Percentiles rank a stretch among this genome's conserved stretches.
These are phyloP conservation scores for Sphagnum contortum DNA, from an alignment of 225 moss, liverwort and hornwort species.

Conservation along the genomic window DNA sequence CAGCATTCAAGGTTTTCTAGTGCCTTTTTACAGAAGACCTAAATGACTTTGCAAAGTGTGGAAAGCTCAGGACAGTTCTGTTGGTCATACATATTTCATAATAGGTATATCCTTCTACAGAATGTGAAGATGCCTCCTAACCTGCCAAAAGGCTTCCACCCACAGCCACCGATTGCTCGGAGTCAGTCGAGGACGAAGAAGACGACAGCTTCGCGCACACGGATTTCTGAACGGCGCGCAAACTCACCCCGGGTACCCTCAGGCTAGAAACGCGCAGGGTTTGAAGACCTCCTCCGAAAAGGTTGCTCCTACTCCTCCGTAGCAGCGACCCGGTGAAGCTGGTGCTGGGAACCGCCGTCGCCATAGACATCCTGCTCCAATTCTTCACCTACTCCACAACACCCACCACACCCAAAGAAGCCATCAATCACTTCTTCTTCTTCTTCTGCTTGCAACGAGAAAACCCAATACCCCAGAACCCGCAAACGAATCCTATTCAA, in stretches of 20 bases:
- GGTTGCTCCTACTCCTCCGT: conserved; percentile 19
- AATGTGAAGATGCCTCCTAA: background rate
- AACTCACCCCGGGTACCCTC: conserved; percentile 13
- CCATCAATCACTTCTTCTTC: too few relatives aligned
- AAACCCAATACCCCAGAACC: too few relatives aligned
- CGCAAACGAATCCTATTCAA: too few relatives aligned
- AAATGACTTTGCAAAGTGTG: too few relatives aligned
- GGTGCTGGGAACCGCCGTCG: conserved; percentile 75
- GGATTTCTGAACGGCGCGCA: conserved; percentile 25
- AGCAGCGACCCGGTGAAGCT: conserved; percentile 32
- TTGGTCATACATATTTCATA: too few relatives aligned
- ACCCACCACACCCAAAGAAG: too few relatives aligned
- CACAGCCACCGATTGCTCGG: conserved; percentile 25
- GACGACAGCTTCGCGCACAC: conserved; percentile 7
- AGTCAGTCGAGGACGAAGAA: conserved; percentile 18
- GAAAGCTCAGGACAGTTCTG: too few relatives aligned
- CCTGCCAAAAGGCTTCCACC: conserved; percentile 49
- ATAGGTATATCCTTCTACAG: too few relatives aligned
- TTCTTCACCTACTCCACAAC: too few relatives aligned
- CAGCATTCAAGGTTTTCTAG: too few relatives aligned
- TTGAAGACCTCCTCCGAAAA: conserved; percentile 53
- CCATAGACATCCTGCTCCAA: conserved; percentile 57
- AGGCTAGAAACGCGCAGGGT: conserved; percentile 42
- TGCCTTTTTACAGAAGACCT: too few relatives aligned
- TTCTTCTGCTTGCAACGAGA: too few relatives aligned